phyloP scores from a whole-genome alignment of 2,329 filamentous ascomycete species.

The Chrysoporthe puriensis region DNA sequence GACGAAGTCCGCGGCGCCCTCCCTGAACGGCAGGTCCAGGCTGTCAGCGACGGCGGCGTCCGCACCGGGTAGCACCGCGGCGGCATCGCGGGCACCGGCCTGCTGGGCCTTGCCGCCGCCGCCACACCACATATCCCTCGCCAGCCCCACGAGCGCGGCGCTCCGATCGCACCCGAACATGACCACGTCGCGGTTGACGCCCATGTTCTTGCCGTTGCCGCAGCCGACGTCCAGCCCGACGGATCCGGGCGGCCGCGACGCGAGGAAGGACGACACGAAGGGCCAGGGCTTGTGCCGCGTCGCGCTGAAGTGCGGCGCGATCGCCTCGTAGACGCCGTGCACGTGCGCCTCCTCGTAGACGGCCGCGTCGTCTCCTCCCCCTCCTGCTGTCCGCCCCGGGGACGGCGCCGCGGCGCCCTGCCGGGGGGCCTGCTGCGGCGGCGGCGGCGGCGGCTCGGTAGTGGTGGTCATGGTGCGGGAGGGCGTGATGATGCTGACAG shows the following conservation, averaged over 20 bases:
- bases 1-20: slow-evolving; percentile 70
- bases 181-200: slow-evolving; percentile 76
- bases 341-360: slow-evolving; percentile 86
- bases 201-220: slow-evolving; percentile 94
- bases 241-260: slow-evolving; percentile 66
- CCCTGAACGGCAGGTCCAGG: slow-evolving; percentile 78
- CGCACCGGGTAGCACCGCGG: slow-evolving; percentile 45
- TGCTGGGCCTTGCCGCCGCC: slow-evolving; percentile 18
- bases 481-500: neutral
- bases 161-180: slow-evolving; percentile 87
- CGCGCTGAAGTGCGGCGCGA: slow-evolving; percentile 81
- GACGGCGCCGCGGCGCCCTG: neutral
- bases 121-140: slow-evolving; percentile 38
- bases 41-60: slow-evolving; percentile 80
- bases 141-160: slow-evolving; percentile 56
- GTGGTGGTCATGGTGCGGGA: neutral
- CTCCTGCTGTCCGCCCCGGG: neutral
- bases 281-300: slow-evolving; percentile 90
- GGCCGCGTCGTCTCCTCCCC: slow-evolving; percentile 44
- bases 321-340: slow-evolving; percentile 87
- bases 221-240: slow-evolving; percentile 91
- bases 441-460: neutral
- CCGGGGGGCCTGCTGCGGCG: neutral
- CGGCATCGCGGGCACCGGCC: neutral
- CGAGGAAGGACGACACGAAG: slow-evolving; percentile 79